These are phyloP conservation scores for Xanthoconium purpureum DNA, from an alignment of 768 basidiomycete species.

Conservation along the genomic window DNA sequence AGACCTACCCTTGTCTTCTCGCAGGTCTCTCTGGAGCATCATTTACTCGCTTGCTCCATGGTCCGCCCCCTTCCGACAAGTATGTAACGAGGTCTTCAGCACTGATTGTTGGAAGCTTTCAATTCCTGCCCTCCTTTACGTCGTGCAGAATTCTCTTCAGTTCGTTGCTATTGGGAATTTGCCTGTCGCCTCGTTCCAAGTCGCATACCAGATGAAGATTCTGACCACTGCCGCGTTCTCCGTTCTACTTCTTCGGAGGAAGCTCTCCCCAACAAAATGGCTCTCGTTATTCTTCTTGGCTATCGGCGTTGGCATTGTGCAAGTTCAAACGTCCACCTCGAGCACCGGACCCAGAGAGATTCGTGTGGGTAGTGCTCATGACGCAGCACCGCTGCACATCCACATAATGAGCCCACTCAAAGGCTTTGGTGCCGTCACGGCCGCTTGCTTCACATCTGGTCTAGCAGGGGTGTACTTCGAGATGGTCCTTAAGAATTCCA, in stretches of 20 bases:
- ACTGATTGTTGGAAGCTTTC: conserved; percentile 97
- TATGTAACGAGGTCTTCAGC: conserved; percentile 78
- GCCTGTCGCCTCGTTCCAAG: conserved; percentile 95
- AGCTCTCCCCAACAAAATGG: conserved; percentile 78
- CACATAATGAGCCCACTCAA: conserved; percentile 81
- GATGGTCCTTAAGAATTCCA: conserved; percentile 84
- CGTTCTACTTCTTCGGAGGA: conserved; percentile 75
- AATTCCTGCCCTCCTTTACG: conserved; percentile 92
- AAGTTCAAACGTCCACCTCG: conserved; percentile 70
- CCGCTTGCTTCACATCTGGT: conserved; percentile 87
- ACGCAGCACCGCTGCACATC: conserved; percentile 52
- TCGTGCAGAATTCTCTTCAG: conserved; percentile 95
- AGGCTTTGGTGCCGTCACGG: conserved; percentile 79
- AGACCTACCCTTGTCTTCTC: conserved; percentile 40
- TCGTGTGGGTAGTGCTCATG: conserved; percentile 67
- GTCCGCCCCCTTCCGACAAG: conserved; percentile 48
- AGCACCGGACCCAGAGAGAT: conserved; percentile 31
- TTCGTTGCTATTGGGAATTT: conserved; percentile 96
- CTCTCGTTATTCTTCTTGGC: conserved; percentile 83
- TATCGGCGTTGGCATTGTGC: conserved; percentile 90
- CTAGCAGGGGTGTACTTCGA: conserved; percentile 93
- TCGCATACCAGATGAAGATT: conserved; percentile 98
- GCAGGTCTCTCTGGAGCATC: conserved; percentile 38
- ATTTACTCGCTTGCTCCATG: conserved; percentile 42
- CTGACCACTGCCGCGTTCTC: conserved; percentile 94